Evolutionary conservation across 805 yeast species (phyloP), one percentile per base, ranked within the genome.

Genomic region (Suhomyces prunicola): DNA sequence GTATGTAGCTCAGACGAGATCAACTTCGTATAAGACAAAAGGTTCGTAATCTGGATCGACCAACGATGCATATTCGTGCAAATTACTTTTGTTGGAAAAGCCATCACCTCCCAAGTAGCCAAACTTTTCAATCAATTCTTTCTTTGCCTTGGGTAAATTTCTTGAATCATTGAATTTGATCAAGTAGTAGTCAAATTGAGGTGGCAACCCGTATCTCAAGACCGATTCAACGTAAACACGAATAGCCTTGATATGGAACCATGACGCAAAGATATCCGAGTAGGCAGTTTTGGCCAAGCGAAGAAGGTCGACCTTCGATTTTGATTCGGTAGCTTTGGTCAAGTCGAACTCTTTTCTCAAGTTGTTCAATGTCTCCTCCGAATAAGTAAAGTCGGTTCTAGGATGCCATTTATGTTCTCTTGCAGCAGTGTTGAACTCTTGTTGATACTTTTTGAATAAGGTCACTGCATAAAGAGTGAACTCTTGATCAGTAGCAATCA

Each of bases 21-120:
- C 74, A 46, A 72, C 62, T 39, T 80, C 81, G 69, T 90, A 93
- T 60, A 94, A 72, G 50, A 93, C 99, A 73, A 94, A 94, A 50
- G 98, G 98, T 73, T 93, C 97, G 69, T 93, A 93, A 54, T 93
- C 97, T 27, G 93, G 84, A 71, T 94, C 99, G 48, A 91, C 97
- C 63, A 94, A 74, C 1, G 96, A 84, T 9, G 97, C 93, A 69
- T 89, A 94, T 69, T 93, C 98, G 60, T 86, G 83, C 63, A 93
- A 78, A 46, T 83, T 84, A 66, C 86, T 90, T 61, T 86, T 84
- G 57, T 82, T 77, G 33, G 80, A 74, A 64, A 89, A 88, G 0
- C 97, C 97, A 62, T 86, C 88, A 29, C 98, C 98, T 27, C 97
- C 97, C 53, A 94, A 77, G 70, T 88, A 93, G 6, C 96, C 96